Evolutionary conservation across 2,329 filamentous ascomycete species (phyloP), one percentile per base, ranked within the genome.

Genomic region (Ophiosphaerella korrae): DNA sequence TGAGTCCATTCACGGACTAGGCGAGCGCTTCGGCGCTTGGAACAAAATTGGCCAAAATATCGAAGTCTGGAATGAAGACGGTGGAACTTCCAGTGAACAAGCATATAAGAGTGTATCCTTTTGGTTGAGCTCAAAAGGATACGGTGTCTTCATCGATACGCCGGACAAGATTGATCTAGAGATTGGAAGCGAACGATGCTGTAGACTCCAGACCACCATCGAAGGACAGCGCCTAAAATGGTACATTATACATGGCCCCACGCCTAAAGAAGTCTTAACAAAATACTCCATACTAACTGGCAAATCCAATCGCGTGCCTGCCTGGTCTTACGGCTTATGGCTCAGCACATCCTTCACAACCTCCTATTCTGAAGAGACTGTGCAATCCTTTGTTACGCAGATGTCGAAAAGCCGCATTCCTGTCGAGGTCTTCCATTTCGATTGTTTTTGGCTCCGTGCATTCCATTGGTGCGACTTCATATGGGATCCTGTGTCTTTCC

Each of bases 291-390:
- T 81, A 18, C 77, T 92, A 32, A 90, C 87, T 0, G 88, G 88
- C 1, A 80, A 80, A 40, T 82, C 88, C 0, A 82, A 80, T 32
- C 80, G 80, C 48, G 82, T 89, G 2, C 89, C 88, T 0, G 81
- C 82, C 24, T 92, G 88, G 89, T 89, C 86, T 55, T 91, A 86
- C 56, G 88, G 88, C 1, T 78, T 91, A 7, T 91, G 88, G 88
- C 78, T 92, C 16, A 90, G 85, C 48, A 92, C 88, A 12, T 88
- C 84, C 53, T 90, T 90, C 73, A 89, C 87, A 2, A 90, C 88
- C 2, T 83, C 83, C 55, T 90, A 90, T 65, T 85, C 88, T 55
- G 87, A 90, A 70, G 70, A 79, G 16, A 90, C 87, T 0, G 87
- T 90, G 23, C 84, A 78, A 39, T 78, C 79, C 8, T 90, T 90